Base-by-base conservation (phyloP, 805 yeast species). In the Barnettozyma botsteinii region DNA sequence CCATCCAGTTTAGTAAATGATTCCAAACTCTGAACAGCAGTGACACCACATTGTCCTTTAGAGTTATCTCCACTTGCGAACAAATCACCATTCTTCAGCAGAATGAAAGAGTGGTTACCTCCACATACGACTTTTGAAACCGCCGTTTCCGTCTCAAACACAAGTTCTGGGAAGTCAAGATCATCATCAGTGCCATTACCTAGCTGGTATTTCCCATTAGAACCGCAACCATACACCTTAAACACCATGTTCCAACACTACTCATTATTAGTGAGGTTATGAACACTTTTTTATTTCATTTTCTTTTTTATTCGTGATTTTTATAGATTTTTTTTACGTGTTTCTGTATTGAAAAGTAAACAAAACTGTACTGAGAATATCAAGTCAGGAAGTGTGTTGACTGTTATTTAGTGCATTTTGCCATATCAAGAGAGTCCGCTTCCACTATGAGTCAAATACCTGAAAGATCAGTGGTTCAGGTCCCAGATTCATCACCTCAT, bases 101-200 rank as follows among this genome's bases (percentile, higher is more conserved):
- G 56, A 3, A 86, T 45, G 14, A 85, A 50, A 0, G 95, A 81
- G 56, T 91, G 97, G 51, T 89, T 89, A 0, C 98, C 97, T 4
- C 96, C 97, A 50, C 88, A 78, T 1, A 69, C 72, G 11, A 88
- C 65, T 48, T 67, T 65, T 35, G 53, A 39, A 0, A 79, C 71
- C n/a, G 37, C 42, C 7, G 13, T 42, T 33, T 30, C 43, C 2
- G 24, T 18, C 15, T 7, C 37, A 35, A 28, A 42, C 19, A 51
- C 53, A 2, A 23, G 19, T 15, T 40, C 39, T 14, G 71, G 59
- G 10, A 37, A 46, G 18, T 57, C 49, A 8, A 62, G 41, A 57
- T 82, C 97, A 2, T 70, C 71, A 26, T 62, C 59, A 46, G 77
- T 61, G 6, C 67, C 70, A 28, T 69, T 56, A 29, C 96, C 94